Evolutionary conservation across 495 filamentous ascomycete genomes (phyloP).

Genomic region (Peziza echinospora): DNA sequence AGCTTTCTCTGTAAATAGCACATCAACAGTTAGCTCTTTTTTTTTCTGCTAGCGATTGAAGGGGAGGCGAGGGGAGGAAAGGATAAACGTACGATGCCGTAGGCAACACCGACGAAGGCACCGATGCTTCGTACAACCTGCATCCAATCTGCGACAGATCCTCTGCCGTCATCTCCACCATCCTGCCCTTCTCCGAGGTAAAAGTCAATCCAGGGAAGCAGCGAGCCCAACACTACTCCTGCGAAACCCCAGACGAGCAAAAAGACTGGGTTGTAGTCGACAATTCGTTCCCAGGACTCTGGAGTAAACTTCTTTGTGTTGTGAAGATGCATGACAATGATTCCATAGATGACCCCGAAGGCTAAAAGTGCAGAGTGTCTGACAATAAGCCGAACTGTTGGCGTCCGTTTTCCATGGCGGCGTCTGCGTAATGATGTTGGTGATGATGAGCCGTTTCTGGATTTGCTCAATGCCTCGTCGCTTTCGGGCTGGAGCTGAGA

Average conservation of each 20-base stretch:
- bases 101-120: constrained; percentile 86
- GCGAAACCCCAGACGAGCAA: constrained; percentile 59
- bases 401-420: neutral
- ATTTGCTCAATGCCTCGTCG: too few species aligned
- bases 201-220: constrained; percentile 68
- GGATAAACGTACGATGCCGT: constrained; percentile 56
- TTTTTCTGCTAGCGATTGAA: neutral
- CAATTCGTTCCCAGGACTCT: constrained; percentile 5
- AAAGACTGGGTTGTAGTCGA: constrained; percentile 41
- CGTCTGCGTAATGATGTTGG: too few species aligned
- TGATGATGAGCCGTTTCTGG: too few species aligned
- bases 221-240: constrained; percentile 51
- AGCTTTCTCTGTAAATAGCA: constrained; percentile 58
- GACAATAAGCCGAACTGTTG: neutral
- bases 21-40: constrained; percentile 5
- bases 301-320: constrained; percentile 38
- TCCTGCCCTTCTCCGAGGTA: constrained; percentile 28
- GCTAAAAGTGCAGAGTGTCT: constrained; percentile 37
- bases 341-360: constrained; percentile 65
- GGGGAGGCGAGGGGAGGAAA: neutral
- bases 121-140: constrained; percentile 69
- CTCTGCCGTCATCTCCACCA: constrained; percentile 18
- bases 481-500: too few species aligned
- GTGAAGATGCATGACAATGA: constrained; percentile 66
- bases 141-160: constrained; percentile 46